Percentiles rank a stretch among this genome's conserved stretches.
Conservation (phyloP, 768 basidiomycete species). For the Auricularia cornea region DNA sequence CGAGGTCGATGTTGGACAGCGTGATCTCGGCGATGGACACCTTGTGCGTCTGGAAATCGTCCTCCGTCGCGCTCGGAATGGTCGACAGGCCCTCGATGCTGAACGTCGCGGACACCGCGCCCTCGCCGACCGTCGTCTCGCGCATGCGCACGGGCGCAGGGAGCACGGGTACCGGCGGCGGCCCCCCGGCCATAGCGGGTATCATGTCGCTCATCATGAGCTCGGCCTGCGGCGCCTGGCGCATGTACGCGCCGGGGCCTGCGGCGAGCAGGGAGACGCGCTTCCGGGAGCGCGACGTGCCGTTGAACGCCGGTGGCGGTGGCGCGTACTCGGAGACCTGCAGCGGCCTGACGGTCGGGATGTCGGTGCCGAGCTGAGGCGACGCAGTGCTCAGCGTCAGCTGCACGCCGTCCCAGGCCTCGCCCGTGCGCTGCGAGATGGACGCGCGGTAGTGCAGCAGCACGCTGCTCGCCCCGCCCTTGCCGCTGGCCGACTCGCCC, state of each 20-base stretch:
- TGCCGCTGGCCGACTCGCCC: conserved; percentile 31
- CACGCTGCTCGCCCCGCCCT: conserved; percentile 25
- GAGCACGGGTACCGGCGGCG: conserved; percentile 1
- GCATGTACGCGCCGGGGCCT: too few relatives aligned
- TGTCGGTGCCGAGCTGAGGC: conserved; percentile 9
- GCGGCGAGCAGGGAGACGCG: too few relatives aligned
- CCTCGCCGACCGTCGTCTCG: conserved; percentile 39
- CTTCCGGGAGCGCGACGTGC: neutral
- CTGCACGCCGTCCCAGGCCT: conserved; percentile 46
- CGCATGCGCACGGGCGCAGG: neutral
- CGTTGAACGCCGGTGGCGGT: neutral
- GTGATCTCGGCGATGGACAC: conserved; percentile 43
- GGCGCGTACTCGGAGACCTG: conserved; percentile 1
- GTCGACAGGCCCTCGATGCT: conserved; percentile 40
- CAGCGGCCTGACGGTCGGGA: conserved; percentile 7
- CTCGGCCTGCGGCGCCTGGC: too few relatives aligned
- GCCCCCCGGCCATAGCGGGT: too few relatives aligned
- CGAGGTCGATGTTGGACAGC: conserved; percentile 36
- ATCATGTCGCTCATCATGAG: too few relatives aligned
- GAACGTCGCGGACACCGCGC: conserved; percentile 44
- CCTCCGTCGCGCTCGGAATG: conserved; percentile 45
- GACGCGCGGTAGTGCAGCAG: conserved; percentile 48
- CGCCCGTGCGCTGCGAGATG: conserved; percentile 48
- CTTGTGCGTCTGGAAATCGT: conserved; percentile 31
- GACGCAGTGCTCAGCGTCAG: conserved; percentile 44